Conservation (phyloP, 106 monocot species). For the Agapanthus africanus region DNA sequence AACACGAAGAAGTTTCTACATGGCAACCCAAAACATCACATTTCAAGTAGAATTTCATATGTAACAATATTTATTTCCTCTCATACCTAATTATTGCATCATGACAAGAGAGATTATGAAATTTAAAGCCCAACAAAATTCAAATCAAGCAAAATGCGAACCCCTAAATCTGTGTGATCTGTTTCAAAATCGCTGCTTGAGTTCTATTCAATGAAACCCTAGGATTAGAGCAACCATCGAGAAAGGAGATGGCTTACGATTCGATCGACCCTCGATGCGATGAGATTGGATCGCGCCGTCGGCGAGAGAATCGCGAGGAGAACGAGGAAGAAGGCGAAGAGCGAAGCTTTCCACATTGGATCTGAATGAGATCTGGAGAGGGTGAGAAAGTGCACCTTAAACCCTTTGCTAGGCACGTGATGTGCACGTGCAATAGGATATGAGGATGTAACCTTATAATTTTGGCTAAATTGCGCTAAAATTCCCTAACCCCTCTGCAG, state of each 20-base stretch:
- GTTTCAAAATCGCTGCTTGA: neutral
- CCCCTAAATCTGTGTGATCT: neutral
- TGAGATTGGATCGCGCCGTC: constrained; percentile 40
- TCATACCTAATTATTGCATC: neutral
- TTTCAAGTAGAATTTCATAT: no score
- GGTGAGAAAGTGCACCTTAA: no score
- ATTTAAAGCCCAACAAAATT: neutral
- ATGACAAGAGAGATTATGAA: no score
- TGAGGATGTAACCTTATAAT: no score
- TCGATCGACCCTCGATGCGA: constrained; percentile 56
- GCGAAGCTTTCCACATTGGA: constrained; percentile 8
- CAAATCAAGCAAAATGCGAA: neutral
- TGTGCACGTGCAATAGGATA: no score
- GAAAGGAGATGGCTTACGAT: constrained; percentile 21
- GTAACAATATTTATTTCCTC: neutral
- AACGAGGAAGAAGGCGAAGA: constrained; percentile 20
- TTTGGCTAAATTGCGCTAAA: no score
- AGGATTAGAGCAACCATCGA: neutral
- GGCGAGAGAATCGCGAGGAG: constrained; percentile 9
- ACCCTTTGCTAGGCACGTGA: no score
- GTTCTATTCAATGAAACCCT: neutral
- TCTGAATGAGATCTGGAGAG: no score
- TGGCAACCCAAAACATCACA: no score
- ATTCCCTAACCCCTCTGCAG: no score
- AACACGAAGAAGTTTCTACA: no score